Conservation (phyloP, 352 stramenopile species). For the Phytophthora hibernalis region DNA sequence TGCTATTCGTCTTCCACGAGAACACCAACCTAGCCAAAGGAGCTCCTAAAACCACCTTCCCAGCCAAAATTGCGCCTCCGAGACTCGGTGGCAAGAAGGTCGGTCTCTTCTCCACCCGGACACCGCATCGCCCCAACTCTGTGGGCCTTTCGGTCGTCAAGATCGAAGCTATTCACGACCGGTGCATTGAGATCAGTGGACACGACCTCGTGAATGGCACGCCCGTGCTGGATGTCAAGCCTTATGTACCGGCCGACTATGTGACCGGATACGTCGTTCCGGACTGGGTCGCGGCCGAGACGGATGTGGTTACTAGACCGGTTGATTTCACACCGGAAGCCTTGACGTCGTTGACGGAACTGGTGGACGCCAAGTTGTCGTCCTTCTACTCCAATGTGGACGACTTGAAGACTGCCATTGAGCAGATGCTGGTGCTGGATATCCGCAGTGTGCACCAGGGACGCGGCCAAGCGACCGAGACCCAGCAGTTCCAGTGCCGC, state of each 20-base stretch:
- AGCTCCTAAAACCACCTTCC: constrained; percentile 67
- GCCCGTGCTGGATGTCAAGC: constrained; percentile 98
- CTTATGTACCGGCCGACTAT: constrained; percentile 93
- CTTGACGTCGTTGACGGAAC: constrained; percentile 40
- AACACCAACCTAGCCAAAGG: constrained; percentile 87
- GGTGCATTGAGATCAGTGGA: constrained; percentile 91
- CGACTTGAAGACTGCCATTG: constrained; percentile 67
- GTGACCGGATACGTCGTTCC: constrained; percentile 64
- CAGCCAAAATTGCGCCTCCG: constrained; percentile 83
- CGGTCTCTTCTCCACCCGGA: constrained; percentile 96
- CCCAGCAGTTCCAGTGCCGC: constrained; percentile 73
- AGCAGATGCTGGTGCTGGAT: constrained; percentile 85
- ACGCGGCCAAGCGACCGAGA: constrained; percentile 58
- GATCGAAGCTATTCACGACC: constrained; percentile 86
- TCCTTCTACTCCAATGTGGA: constrained; percentile 70
- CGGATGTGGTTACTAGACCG: constrained; percentile 50
- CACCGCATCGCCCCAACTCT: constrained; percentile 96
- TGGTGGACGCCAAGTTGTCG: constrained; percentile 54
- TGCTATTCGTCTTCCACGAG: constrained; percentile 93
- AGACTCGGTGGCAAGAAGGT: constrained; percentile 83
- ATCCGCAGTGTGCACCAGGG: constrained; percentile 87
- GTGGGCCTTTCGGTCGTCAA: constrained; percentile 93
- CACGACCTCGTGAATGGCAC: constrained; percentile 97
- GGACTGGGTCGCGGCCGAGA: constrained; percentile 71
- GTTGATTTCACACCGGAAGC: constrained; percentile 68